These are phyloP conservation scores for Aspergillus udagawae DNA, from an alignment of 2,329 filamentous ascomycete species.

Conservation along the genomic window DNA sequence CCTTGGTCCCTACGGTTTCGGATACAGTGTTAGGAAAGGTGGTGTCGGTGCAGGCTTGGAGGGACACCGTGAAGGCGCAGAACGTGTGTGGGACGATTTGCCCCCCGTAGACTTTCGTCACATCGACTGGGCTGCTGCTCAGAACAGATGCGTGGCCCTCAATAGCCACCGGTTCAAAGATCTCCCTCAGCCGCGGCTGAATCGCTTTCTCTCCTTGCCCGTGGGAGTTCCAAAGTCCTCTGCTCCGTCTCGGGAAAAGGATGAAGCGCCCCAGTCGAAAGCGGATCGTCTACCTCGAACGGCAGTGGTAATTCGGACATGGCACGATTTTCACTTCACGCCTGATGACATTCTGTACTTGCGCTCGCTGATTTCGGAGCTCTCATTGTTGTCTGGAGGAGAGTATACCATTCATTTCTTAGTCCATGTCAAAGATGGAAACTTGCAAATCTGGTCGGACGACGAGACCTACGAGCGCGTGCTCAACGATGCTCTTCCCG, in stretches of 20 bases:
- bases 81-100: conserved; percentile 68
- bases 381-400: conserved; percentile 71
- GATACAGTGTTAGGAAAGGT: conserved; percentile 73
- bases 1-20: conserved; percentile 83
- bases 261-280: conserved; percentile 19
- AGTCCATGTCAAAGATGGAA: conserved; percentile 76
- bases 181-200: conserved; percentile 33
- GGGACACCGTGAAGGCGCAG: conserved; percentile 76
- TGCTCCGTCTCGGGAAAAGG: conserved; percentile 8
- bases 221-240: conserved; percentile 21
- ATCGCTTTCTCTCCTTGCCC: conserved; percentile 34
- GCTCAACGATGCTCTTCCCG: conserved; percentile 65
- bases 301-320: conserved; percentile 75
- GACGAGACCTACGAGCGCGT: conserved; percentile 67
- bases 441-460: conserved; percentile 77
- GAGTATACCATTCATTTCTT: conserved; percentile 82
- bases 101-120: conserved; percentile 72
- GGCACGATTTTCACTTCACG: conserved; percentile 74
- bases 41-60: conserved; percentile 82
- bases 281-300: conserved; percentile 51
- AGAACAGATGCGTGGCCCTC: conserved; percentile 66
- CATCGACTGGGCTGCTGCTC: conserved; percentile 74
- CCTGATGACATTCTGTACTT: conserved; percentile 74
- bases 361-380: conserved; percentile 73
- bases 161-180: conserved; percentile 66